A percentile compares a stretch with the other conserved stretches of the same genome.
phyloP scores from a whole-genome alignment of 2,329 filamentous ascomycete genomes.

The Penicillium verrucosum region DNA sequence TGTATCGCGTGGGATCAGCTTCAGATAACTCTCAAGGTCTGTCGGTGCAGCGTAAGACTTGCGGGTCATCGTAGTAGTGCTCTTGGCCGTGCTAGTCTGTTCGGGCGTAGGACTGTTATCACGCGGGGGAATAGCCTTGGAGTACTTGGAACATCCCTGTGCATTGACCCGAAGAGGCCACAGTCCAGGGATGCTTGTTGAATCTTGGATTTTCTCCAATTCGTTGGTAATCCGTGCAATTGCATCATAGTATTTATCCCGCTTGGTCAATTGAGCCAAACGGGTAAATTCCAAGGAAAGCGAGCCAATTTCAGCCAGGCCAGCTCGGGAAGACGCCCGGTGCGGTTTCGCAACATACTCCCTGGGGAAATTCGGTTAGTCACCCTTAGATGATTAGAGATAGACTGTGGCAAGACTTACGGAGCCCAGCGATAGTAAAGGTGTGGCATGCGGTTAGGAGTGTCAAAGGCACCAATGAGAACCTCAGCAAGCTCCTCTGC shows the following conservation, averaged over 20 bases:
- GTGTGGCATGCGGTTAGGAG: constrained; percentile 87
- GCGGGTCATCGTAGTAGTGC: not conserved
- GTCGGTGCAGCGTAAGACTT: constrained; percentile 17
- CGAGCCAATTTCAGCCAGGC: constrained; percentile 70
- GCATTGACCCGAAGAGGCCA: constrained; percentile 77
- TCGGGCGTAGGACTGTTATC: constrained; percentile 12
- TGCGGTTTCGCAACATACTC: constrained; percentile 61
- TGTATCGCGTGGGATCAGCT: constrained; percentile 23
- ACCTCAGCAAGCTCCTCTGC: constrained; percentile 76
- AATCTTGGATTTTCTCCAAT: constrained; percentile 69
- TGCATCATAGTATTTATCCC: constrained; percentile 85
- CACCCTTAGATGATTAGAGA: not conserved
- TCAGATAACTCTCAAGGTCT: constrained; percentile 25
- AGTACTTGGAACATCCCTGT: constrained; percentile 67
- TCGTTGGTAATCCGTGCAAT: constrained; percentile 80
- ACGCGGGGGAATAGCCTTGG: constrained; percentile 36
- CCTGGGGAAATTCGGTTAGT: constrained; percentile 18
- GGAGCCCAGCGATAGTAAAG: constrained; percentile 77
- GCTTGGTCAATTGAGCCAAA: constrained; percentile 76
- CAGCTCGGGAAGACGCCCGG: constrained; percentile 54
- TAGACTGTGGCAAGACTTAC: constrained; percentile 31
- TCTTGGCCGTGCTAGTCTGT: constrained; percentile 4
- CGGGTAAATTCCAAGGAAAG: constrained; percentile 86
- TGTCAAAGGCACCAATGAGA: constrained; percentile 80
- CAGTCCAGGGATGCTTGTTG: constrained; percentile 69